Evolutionary conservation across 106 monocot species (phyloP).

Genomic region (Platanthera guangdongensis): DNA sequence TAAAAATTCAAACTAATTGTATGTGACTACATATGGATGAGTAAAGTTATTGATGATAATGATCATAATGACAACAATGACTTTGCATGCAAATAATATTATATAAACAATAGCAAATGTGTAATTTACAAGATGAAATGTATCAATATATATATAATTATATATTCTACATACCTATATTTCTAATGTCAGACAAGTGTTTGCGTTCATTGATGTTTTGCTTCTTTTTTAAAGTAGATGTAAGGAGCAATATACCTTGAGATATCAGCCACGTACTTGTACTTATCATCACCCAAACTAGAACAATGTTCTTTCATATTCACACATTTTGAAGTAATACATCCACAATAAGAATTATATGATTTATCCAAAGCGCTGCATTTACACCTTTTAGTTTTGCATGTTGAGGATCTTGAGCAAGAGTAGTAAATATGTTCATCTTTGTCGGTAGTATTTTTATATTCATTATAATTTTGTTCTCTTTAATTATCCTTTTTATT

Average conservation of each 20-base stretch:
- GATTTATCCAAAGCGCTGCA: conserved; percentile 37
- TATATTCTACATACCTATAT: conserved; percentile 33
- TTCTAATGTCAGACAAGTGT: conserved; percentile 77
- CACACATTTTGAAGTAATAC: conserved; percentile 47
- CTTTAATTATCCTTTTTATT: conserved; percentile 15
- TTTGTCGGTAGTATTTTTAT: background rate
- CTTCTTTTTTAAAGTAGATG: conserved; percentile 43
- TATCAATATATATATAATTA: background rate
- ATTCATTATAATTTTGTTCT: conserved; percentile 9
- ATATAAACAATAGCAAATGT: background rate
- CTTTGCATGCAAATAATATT: no score
- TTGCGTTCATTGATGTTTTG: conserved; percentile 25
- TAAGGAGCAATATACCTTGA: conserved; percentile 53
- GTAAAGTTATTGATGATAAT: no score
- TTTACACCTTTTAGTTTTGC: conserved; percentile 89
- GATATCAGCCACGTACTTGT: conserved; percentile 33
- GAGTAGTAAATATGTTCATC: conserved; percentile 33
- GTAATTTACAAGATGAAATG: background rate
- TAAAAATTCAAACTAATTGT: no score
- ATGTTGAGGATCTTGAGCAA: conserved; percentile 56
- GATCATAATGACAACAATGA: no score
- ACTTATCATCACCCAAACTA: conserved; percentile 27
- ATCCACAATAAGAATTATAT: conserved; percentile 56
- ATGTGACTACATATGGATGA: no score
- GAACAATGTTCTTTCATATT: conserved; percentile 42